Evolutionary conservation across 2,329 filamentous ascomycete genomes (phyloP).

Genomic region (Mycosphaerelloides madeirae): DNA sequence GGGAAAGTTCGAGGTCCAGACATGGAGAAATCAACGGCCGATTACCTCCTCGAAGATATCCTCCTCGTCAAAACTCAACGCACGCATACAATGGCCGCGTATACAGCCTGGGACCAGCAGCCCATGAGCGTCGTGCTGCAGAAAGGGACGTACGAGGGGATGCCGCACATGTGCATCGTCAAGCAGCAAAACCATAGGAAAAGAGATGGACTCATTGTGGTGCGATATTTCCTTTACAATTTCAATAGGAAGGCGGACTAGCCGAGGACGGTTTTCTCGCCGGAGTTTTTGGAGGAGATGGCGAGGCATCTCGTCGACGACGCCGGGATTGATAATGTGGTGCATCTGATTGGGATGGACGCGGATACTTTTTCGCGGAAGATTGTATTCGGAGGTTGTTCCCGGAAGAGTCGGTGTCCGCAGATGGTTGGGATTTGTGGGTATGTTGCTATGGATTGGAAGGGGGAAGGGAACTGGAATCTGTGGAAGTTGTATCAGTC

Average conservation of each 20-base stretch:
- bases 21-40: conserved; percentile 3
- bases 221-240: conserved; percentile 4
- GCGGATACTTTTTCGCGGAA: conserved; percentile 1
- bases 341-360: conserved; percentile 5
- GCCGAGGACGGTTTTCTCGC: conserved; percentile 1
- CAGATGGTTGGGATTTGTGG: conserved; percentile 2
- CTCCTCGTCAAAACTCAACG: background rate
- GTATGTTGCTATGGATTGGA: conserved; percentile 2
- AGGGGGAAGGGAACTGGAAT: background rate
- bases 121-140: conserved; percentile 1
- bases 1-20: conserved; percentile 2
- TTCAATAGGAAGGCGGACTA: background rate
- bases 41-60: conserved; percentile 3
- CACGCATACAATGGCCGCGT: background rate
- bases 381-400: conserved; percentile 1
- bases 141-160: background rate
- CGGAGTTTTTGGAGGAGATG: conserved; percentile 1
- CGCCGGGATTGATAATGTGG: background rate
- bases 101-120: conserved; percentile 6
- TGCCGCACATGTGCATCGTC: background rate
- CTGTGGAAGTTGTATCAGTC: background rate
- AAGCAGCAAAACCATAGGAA: conserved; percentile 6
- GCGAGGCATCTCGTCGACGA: background rate
- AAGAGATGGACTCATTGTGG: conserved; percentile 3
- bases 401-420: background rate